Evolutionary conservation across 306 rosid genomes (phyloP), one percentile per base, ranked within the genome.

Genomic region (Gastrolobium villosum): DNA sequence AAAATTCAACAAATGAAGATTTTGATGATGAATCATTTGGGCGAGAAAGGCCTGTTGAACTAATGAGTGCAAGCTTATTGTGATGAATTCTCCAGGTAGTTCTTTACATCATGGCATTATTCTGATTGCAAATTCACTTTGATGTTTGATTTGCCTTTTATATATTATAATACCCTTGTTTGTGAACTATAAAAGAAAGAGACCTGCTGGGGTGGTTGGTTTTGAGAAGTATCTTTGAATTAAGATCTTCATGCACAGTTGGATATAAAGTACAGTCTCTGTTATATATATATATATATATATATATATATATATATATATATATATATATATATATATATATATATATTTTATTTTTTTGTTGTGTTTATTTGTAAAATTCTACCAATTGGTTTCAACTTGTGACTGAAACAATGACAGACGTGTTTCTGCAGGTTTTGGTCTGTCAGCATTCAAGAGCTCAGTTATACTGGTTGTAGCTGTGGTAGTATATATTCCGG

Each of bases 1-100:
- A 96, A 82, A 93, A 93, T 78, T 93, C 97, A 45, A 89, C 91
- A 59, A 91, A 91, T 81, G 97, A 93, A 88, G 98, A 90, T 86
- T 91, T 91, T 81, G 99, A 84, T 39, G 97, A 93, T 56, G 97
- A 91, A 74, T 65, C 96, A 44, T 93, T 93, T 76, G 96, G 87
- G 50, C 74, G 89, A 86, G 97, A 96, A 63, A 82, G 88, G 81
- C 86, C 98, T 0, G 90, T 86, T 76, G 94, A 84, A 70, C 83
- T 90, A 74, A 57, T 88, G 69, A 89, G 93, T 87, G 89, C 92
- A 43, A 87, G 90, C 93, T 65, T 89, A 68, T 81, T 81, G 72
- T 90, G 87, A 91, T 83, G 88, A 84, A 60, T 71, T 76, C 66
- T 83, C 70, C 87, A 90, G 98, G 99, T 93, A 87, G 63, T 84